These are phyloP conservation scores for Paecilomyces fulvus DNA, from an alignment of 2,329 filamentous ascomycete species.

Conservation along the genomic window DNA sequence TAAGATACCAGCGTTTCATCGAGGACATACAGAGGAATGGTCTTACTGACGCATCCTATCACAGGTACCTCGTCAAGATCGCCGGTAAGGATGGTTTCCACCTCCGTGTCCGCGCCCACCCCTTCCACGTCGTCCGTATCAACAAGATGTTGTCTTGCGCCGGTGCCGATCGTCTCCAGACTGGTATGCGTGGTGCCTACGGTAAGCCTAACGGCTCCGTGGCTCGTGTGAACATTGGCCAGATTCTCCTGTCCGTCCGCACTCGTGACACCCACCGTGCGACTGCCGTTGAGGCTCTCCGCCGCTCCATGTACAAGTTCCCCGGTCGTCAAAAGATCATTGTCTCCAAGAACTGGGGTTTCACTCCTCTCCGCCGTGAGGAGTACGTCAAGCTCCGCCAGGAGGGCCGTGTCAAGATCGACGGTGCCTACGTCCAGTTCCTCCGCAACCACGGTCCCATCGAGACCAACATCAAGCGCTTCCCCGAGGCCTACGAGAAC, in stretches of 20 bases:
- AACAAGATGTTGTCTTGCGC: slow-evolving; percentile 99
- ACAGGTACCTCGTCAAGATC: slow-evolving; percentile 59
- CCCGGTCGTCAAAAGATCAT: slow-evolving; percentile 99
- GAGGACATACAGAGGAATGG: slow-evolving; percentile 18
- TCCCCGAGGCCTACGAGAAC: slow-evolving; percentile 72
- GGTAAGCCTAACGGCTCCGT: slow-evolving; percentile 99
- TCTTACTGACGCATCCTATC: neutral
- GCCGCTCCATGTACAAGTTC: slow-evolving; percentile 99
- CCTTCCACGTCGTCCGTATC: slow-evolving; percentile 99
- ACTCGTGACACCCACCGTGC: slow-evolving; percentile 92
- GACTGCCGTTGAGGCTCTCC: slow-evolving; percentile 94
- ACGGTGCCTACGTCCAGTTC: slow-evolving; percentile 99
- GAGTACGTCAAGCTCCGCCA: slow-evolving; percentile 96
- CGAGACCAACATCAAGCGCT: slow-evolving; percentile 80
- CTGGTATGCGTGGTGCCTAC: slow-evolving; percentile 99
- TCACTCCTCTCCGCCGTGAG: slow-evolving; percentile 95
- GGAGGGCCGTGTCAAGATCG: slow-evolving; percentile 86
- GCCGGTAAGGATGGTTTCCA: slow-evolving; percentile 66
- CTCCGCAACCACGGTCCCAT: slow-evolving; percentile 86
- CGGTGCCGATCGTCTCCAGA: slow-evolving; percentile 99
- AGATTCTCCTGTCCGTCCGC: slow-evolving; percentile 95
- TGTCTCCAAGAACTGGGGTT: slow-evolving; percentile 99
- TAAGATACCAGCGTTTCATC: slow-evolving; percentile 44
- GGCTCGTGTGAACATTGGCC: slow-evolving; percentile 99
- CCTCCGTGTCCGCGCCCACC: slow-evolving; percentile 75